A percentile compares a stretch with the other conserved stretches of the same genome.
Conservation (phyloP, 768 basidiomycete species). For the Kockovaella imperatae region DNA sequence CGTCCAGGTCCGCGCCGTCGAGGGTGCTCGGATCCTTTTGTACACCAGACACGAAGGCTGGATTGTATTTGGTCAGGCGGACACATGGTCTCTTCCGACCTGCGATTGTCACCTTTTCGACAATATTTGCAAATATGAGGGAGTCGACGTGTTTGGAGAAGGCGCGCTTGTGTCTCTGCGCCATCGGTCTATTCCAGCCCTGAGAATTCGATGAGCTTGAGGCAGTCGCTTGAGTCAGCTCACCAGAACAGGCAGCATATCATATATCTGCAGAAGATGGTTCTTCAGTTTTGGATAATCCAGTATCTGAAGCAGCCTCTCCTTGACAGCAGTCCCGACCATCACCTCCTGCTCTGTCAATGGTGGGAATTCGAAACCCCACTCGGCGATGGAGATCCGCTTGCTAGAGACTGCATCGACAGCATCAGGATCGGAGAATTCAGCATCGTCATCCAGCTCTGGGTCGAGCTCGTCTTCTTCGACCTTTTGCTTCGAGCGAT, state of each 20-base stretch:
- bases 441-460: neutral
- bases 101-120: conserved; percentile 27
- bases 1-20: too few species aligned
- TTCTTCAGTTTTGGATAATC: conserved; percentile 31
- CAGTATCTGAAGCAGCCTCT: conserved; percentile 25
- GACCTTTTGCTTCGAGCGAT: too few species aligned
- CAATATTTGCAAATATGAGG: conserved; percentile 19
- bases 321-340: conserved; percentile 26
- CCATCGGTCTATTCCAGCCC: conserved; percentile 21
- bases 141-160: conserved; percentile 14
- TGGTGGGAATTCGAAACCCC: conserved; percentile 16
- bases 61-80: conserved; percentile 31
- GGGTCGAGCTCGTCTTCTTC: conserved; percentile 1
- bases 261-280: conserved; percentile 18
- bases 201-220: conserved; percentile 5
- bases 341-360: conserved; percentile 26
- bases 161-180: conserved; percentile 19
- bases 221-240: conserved; percentile 1
- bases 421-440: neutral
- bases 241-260: conserved; percentile 22
- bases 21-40: too few species aligned
- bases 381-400: too few species aligned
- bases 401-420: neutral
- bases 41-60: too few species aligned
- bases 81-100: conserved; percentile 16